A percentile compares a stretch with the other conserved stretches of the same genome.
Evolutionary conservation across 352 stramenopile species (phyloP).

Genomic region (Phytophthora ohioensis): DNA sequence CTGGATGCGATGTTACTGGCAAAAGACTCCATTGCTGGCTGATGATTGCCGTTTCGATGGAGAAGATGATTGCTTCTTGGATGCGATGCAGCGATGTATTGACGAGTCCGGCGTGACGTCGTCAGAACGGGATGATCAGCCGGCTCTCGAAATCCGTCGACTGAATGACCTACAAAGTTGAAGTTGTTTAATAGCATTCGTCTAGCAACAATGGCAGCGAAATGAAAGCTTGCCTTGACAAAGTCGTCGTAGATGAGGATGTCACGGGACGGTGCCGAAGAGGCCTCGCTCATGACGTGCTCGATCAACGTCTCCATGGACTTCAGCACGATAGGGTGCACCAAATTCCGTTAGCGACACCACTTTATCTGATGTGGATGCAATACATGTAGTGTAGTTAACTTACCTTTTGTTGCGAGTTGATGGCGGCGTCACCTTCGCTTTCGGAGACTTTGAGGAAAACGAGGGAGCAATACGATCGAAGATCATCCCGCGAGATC

Average conservation of each 20-base stretch:
- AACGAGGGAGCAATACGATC: slow-evolving; percentile 54
- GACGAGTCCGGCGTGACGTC: slow-evolving; percentile 22
- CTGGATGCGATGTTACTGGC: too few relatives aligned
- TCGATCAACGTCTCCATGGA: slow-evolving; percentile 51
- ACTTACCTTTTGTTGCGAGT: slow-evolving; percentile 44
- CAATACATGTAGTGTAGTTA: not conserved
- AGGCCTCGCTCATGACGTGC: slow-evolving; percentile 62
- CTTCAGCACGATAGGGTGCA: slow-evolving; percentile 18
- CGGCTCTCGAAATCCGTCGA: slow-evolving; percentile 71
- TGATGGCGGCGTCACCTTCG: slow-evolving; percentile 27
- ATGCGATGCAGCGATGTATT: slow-evolving; percentile 17
- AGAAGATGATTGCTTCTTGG: slow-evolving; percentile 12
- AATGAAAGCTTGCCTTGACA: slow-evolving; percentile 48
- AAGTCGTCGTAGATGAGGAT: slow-evolving; percentile 71
- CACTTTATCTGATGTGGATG: slow-evolving; percentile 4
- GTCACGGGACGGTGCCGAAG: slow-evolving; percentile 53
- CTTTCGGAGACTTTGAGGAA: slow-evolving; percentile 44
- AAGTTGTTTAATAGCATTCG: slow-evolving; percentile 15
- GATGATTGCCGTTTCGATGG: slow-evolving; percentile 25
- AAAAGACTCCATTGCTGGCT: too few relatives aligned
- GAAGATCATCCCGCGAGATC: slow-evolving; percentile 66
- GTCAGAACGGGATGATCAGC: slow-evolving; percentile 64
- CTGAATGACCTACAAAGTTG: slow-evolving; percentile 53
- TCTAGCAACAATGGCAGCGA: not conserved
- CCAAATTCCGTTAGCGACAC: slow-evolving; percentile 5